phyloP scores from a whole-genome alignment of 108 stramenopile genomes.

The Pseudonitzschia delicatissima region DNA sequence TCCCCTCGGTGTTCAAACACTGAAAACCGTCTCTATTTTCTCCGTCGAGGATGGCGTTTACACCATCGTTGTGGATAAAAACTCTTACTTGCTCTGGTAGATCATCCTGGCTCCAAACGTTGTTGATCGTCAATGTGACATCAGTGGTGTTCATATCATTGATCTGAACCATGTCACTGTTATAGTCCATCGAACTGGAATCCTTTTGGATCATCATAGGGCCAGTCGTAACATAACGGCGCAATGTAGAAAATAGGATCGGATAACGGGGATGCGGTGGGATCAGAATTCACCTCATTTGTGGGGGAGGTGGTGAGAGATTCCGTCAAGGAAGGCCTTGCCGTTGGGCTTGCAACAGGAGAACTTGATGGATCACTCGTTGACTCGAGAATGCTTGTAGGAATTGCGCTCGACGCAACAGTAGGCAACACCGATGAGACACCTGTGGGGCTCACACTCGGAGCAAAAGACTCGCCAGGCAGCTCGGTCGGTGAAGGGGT shows the following conservation, averaged over 20 bases:
- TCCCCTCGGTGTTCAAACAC: neutral
- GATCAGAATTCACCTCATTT: neutral
- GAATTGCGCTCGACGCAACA: neutral
- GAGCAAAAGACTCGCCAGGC: neutral
- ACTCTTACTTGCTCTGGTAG: neutral
- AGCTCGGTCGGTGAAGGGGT: neutral
- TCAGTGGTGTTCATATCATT: neutral
- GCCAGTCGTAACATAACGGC: neutral
- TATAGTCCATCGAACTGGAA: neutral
- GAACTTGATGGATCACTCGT: neutral
- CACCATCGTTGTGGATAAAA: neutral
- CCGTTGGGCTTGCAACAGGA: slow-evolving; percentile 11
- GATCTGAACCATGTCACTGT: neutral
- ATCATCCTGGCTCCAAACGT: neutral
- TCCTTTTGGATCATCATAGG: neutral
- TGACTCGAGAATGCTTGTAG: neutral
- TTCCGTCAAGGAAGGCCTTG: neutral
- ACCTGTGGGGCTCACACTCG: neutral
- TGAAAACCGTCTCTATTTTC: neutral
- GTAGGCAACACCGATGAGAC: neutral
- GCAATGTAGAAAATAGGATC: too few relatives aligned
- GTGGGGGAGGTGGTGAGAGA: neutral
- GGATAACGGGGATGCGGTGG: neutral
- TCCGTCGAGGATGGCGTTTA: neutral
- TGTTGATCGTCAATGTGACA: neutral